A percentile compares a stretch with the other conserved stretches of the same genome.
These are phyloP conservation scores for Ustilago sp. DNA, from an alignment of 1,284 basidiomycete species.

Conservation along the genomic window DNA sequence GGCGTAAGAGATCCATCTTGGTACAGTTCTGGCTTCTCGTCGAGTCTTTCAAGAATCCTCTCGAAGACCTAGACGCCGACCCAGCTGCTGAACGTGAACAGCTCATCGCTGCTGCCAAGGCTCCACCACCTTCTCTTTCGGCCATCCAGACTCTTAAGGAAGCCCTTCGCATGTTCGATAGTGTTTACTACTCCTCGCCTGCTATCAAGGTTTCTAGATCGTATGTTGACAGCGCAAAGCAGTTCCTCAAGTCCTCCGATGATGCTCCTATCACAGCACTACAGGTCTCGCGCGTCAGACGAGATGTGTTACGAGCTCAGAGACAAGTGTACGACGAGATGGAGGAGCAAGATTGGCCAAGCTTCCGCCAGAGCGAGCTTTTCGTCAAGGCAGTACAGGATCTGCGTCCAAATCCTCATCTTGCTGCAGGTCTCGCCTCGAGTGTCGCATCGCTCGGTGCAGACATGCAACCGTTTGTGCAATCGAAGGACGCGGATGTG, in stretches of 20 bases:
- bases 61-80: slow-evolving; percentile 74
- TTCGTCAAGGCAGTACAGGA: slow-evolving; percentile 89
- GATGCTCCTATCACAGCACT: slow-evolving; percentile 56
- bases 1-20: slow-evolving; percentile 82
- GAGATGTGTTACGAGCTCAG: slow-evolving; percentile 85
- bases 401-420: slow-evolving; percentile 71
- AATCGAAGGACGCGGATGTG: not conserved
- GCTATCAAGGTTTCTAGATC: slow-evolving; percentile 77
- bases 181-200: slow-evolving; percentile 81
- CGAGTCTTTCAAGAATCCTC: slow-evolving; percentile 94
- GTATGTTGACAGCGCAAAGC: slow-evolving; percentile 78
- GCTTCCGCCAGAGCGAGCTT: slow-evolving; percentile 85
- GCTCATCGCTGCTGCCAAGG: slow-evolving; percentile 21
- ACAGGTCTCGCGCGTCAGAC: slow-evolving; percentile 70
- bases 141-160: slow-evolving; percentile 76
- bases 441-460: slow-evolving; percentile 37
- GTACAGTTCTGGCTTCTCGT: slow-evolving; percentile 98
- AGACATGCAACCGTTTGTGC: slow-evolving; percentile 12
- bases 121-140: slow-evolving; percentile 19
- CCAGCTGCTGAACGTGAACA: slow-evolving; percentile 72
- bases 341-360: slow-evolving; percentile 85
- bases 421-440: slow-evolving; percentile 52
- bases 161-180: slow-evolving; percentile 86
- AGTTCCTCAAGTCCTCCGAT: slow-evolving; percentile 73
- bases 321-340: slow-evolving; percentile 85